Evolutionary conservation across 257 asterid genomes (phyloP), one percentile per base, ranked within the genome.

Genomic region (Rauvolfia tetraphylla): DNA sequence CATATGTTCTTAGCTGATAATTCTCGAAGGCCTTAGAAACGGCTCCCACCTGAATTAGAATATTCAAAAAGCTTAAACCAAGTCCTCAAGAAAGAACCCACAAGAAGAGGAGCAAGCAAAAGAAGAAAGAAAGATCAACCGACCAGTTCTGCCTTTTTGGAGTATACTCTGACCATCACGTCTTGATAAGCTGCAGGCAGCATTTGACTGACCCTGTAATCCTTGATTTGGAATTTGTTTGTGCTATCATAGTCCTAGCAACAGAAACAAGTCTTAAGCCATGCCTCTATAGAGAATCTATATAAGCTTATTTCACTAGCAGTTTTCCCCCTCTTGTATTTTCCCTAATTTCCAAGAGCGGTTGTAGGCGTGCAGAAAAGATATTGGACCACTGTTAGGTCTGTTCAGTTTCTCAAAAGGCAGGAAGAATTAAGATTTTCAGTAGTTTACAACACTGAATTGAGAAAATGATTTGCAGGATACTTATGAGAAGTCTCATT

Each of bases 171-270:
- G 78, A 93, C 98, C 66, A 93, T 90, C 92, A 80, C 83, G 80
- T 93, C 98, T 86, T 90, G 97, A 86, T 81, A 93, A 75, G 83
- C 90, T 4, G 90, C 76, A 15, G 98, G 98, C 76, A 93, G 88
- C 88, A 91, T 82, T 80, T 93, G 97, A 83, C 98, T 93, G 83
- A 91, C 82, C 65, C 69, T 78, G 39, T 85, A 89, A 57, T 91
- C 90, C 44, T 76, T 74, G 74, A 91, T 79, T 20, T 63, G 76
- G 61, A 85, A 82, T 65, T 87, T 90, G 67, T 81, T 90, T 42
- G 13, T 68, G 84, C 89, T 87, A 3, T 86, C 90, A 71, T 85
- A 90, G 84, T 91, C 96, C 95, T 93, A 89, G 42, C 10, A 79
- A 75, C 46, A 72, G 15, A 68, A 72, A 75, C 11, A 68, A 59